A percentile compares a stretch with the other conserved stretches of the same genome.
Evolutionary conservation across 2,329 filamentous ascomycete genomes (phyloP).

Genomic region (Calonectria crousiana): DNA sequence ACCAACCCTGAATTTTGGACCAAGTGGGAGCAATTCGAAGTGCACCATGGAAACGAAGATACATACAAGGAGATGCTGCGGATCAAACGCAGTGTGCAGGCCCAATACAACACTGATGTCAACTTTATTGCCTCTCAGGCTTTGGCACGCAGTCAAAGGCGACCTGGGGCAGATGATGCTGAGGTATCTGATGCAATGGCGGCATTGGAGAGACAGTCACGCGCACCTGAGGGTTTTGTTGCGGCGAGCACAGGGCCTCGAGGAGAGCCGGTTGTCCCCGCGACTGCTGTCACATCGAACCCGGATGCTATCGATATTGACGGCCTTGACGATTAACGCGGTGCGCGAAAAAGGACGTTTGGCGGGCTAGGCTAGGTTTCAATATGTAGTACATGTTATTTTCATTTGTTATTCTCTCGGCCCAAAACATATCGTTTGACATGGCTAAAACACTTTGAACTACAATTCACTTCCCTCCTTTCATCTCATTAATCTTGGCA

Average conservation of each 20-base stretch:
- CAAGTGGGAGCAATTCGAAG: constrained; percentile 97
- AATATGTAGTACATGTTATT: constrained; percentile 34
- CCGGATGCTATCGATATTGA: constrained; percentile 90
- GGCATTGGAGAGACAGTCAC: constrained; percentile 87
- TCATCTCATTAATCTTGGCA: constrained; percentile 68
- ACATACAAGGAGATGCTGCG: constrained; percentile 99
- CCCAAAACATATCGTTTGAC: constrained; percentile 2
- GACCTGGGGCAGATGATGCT: constrained; percentile 57
- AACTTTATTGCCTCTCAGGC: constrained; percentile 98
- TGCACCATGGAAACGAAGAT: constrained; percentile 98
- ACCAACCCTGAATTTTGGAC: constrained; percentile 93
- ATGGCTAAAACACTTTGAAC: neutral
- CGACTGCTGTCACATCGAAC: constrained; percentile 70
- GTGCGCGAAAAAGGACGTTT: constrained; percentile 16
- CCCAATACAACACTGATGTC: constrained; percentile 98
- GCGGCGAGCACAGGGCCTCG: constrained; percentile 82
- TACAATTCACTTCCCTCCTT: constrained; percentile 51
- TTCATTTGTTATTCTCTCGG: constrained; percentile 32
- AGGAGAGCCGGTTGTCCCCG: constrained; percentile 57
- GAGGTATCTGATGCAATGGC: constrained; percentile 86
- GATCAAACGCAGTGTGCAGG: constrained; percentile 96
- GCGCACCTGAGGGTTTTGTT: constrained; percentile 91
- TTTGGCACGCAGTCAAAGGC: constrained; percentile 83
- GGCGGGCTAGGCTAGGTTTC: constrained; percentile 33
- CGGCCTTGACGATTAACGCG: constrained; percentile 71